These are phyloP conservation scores for Phaseolus lunatus DNA, from an alignment of 306 rosid species.

Conservation along the genomic window DNA sequence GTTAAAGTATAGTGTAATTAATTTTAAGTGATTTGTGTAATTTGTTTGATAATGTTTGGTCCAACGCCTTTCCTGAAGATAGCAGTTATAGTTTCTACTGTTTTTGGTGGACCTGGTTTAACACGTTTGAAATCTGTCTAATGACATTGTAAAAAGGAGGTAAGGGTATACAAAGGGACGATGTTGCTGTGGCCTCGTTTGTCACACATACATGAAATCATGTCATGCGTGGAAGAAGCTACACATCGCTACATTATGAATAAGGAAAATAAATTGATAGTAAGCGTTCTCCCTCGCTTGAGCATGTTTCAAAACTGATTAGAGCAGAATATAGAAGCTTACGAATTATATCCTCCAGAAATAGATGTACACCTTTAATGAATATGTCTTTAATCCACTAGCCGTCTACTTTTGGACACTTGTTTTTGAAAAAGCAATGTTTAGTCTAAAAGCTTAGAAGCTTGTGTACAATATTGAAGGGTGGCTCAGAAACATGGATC, in stretches of 20 bases:
- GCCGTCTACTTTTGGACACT: background rate
- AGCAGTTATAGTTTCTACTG: too few relatives aligned
- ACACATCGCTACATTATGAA: background rate
- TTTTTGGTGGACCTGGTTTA: too few relatives aligned
- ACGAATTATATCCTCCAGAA: background rate
- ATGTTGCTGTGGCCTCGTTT: background rate
- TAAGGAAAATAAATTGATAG: background rate
- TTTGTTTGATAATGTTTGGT: too few relatives aligned
- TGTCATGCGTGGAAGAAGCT: background rate
- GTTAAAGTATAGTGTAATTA: too few relatives aligned
- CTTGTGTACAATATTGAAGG: background rate
- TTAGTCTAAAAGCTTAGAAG: background rate
- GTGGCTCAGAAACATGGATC: background rate
- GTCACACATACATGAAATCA: background rate
- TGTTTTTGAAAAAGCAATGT: background rate
- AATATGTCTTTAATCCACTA: background rate
- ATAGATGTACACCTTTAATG: background rate
- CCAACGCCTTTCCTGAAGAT: too few relatives aligned
- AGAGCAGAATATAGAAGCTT: too few relatives aligned
- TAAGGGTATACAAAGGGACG: background rate
- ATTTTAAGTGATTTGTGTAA: too few relatives aligned
- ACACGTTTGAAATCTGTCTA: background rate
- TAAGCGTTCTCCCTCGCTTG: background rate
- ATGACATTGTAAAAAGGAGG: background rate
- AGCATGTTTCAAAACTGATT: background rate